phyloP scores from a whole-genome alignment of 768 basidiomycete species.

The Mrakia gelida region DNA sequence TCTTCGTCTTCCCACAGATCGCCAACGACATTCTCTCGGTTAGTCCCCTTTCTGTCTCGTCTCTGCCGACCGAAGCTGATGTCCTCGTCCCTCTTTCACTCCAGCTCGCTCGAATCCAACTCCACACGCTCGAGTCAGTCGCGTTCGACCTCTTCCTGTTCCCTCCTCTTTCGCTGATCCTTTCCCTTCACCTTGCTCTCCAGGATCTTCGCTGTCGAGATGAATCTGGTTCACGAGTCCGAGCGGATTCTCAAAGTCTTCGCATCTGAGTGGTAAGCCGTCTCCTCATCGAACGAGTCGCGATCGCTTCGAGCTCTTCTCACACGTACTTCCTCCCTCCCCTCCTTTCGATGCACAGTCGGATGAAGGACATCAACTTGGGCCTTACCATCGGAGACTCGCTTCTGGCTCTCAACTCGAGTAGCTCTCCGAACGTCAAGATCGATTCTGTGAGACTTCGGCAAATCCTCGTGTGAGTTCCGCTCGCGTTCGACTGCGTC shows the following conservation, averaged over 20 bases:
- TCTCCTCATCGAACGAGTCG: background rate
- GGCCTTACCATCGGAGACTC: slow-evolving; percentile 43
- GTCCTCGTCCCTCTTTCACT: slow-evolving; percentile 35
- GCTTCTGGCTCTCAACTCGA: slow-evolving; percentile 34
- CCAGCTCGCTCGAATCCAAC: slow-evolving; percentile 29
- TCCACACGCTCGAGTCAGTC: slow-evolving; percentile 28
- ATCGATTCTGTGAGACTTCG: slow-evolving; percentile 23
- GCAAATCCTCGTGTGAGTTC: slow-evolving; percentile 15
- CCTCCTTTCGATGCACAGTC: background rate
- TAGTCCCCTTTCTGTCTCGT: background rate
- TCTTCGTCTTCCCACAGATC: slow-evolving; percentile 33
- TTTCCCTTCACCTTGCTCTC: too few relatives aligned
- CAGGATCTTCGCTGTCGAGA: slow-evolving; percentile 39
- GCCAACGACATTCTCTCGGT: slow-evolving; percentile 47
- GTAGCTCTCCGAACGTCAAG: slow-evolving; percentile 30
- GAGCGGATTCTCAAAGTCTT: slow-evolving; percentile 46
- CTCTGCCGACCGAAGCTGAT: background rate
- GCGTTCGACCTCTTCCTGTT: background rate
- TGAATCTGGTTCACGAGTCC: slow-evolving; percentile 40
- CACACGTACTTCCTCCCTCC: background rate
- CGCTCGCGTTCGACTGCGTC: too few relatives aligned
- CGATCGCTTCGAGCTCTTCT: background rate
- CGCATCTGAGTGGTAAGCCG: slow-evolving; percentile 43
- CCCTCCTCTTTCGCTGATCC: background rate
- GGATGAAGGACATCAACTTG: slow-evolving; percentile 44